These are phyloP conservation scores for Dissophora globulifera DNA, from an alignment of 192 early-diverging fungal species.

Conservation along the genomic window DNA sequence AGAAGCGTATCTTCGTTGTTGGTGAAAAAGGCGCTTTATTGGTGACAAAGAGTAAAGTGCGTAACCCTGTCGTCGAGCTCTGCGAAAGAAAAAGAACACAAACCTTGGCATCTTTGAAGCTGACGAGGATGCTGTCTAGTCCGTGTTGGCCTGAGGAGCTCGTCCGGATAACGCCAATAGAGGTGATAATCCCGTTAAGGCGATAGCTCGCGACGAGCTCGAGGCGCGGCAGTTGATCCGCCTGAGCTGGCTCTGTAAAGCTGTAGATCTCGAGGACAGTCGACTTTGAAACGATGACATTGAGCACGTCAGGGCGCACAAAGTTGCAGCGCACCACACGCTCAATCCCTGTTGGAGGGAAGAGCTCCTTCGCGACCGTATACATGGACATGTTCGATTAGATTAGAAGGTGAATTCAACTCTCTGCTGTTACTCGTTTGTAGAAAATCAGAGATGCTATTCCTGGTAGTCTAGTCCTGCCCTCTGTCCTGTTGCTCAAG, in stretches of 20 bases:
- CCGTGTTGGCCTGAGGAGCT: slow-evolving; percentile 68
- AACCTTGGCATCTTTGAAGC: slow-evolving; percentile 89
- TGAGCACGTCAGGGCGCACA: slow-evolving; percentile 64
- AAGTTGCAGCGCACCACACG: slow-evolving; percentile 69
- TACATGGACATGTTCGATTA: slow-evolving; percentile 67
- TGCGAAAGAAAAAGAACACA: background rate
- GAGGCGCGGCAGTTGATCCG: slow-evolving; percentile 58
- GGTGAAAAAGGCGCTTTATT: slow-evolving; percentile 28
- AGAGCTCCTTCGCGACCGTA: slow-evolving; percentile 67
- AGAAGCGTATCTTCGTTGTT: background rate
- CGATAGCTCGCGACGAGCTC: slow-evolving; percentile 72
- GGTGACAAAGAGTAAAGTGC: no score
- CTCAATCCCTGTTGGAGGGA: slow-evolving; percentile 73
- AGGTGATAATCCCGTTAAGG: slow-evolving; percentile 75
- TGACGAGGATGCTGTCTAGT: slow-evolving; percentile 79
- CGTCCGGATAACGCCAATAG: slow-evolving; percentile 78
- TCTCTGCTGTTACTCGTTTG: no score
- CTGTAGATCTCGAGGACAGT: slow-evolving; percentile 76
- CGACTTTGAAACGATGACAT: slow-evolving; percentile 73
- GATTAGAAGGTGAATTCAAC: no score
- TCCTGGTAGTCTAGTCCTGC: no score
- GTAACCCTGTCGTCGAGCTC: no score
- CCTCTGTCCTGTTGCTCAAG: no score
- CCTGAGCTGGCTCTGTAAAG: slow-evolving; percentile 65
- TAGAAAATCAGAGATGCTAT: no score